phyloP scores from a whole-genome alignment of 305 asterid species.

The Fraxinus sp. region DNA sequence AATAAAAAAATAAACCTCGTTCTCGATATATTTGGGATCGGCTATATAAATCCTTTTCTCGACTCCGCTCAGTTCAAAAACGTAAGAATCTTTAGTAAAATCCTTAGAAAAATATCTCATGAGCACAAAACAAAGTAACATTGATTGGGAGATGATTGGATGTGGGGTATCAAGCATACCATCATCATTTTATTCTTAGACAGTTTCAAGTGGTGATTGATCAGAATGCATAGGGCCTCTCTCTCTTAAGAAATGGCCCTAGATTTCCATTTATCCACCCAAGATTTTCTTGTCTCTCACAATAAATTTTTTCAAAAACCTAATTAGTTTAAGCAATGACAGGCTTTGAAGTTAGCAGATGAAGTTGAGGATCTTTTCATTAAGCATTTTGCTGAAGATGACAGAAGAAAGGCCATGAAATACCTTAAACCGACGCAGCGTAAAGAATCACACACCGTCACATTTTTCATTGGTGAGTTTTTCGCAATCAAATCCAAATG shows the following conservation, averaged over 20 bases:
- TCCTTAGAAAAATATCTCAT: constrained; percentile 17
- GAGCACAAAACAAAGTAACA: constrained; percentile 17
- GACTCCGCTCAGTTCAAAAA: background rate
- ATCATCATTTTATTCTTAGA: constrained; percentile 42
- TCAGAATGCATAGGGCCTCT: constrained; percentile 25
- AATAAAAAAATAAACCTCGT: background rate
- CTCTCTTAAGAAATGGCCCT: constrained; percentile 29
- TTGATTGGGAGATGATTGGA: constrained; percentile 47
- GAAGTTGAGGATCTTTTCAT: constrained; percentile 81
- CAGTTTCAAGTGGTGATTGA: constrained; percentile 48
- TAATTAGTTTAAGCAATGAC: constrained; percentile 23
- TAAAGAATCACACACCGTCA: constrained; percentile 68
- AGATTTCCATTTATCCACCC: constrained; percentile 36
- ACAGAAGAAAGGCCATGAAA: constrained; percentile 77
- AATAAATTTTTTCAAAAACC: background rate
- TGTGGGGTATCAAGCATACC: constrained; percentile 34
- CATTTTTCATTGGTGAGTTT: constrained; percentile 81
- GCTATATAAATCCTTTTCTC: background rate
- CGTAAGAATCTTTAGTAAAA: background rate
- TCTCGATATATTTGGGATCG: background rate
- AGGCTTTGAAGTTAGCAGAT: constrained; percentile 76
- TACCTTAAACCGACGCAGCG: constrained; percentile 79
- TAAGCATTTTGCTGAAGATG: constrained; percentile 71
- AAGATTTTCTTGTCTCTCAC: constrained; percentile 52
- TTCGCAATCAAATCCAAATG: background rate